phyloP scores from a whole-genome alignment of 768 basidiomycete species.

The Russula compacta region DNA sequence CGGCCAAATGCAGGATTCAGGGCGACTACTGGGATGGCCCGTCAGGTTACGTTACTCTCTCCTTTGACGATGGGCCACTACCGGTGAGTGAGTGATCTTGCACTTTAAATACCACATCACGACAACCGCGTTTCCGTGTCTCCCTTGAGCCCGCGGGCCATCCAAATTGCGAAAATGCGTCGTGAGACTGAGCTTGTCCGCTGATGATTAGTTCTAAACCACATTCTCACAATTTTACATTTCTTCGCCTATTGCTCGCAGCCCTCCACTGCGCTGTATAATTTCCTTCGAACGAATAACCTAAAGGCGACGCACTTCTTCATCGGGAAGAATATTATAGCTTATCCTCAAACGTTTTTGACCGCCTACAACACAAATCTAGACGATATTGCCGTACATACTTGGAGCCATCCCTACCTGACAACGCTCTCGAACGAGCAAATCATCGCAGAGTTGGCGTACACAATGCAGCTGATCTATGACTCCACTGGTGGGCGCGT shows the following conservation, averaged over 20 bases:
- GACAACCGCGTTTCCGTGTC: not conserved
- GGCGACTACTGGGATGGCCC: constrained; percentile 76
- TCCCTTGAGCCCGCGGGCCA: not conserved
- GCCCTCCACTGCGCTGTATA: constrained; percentile 39
- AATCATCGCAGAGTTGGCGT: constrained; percentile 41
- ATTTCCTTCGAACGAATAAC: constrained; percentile 59
- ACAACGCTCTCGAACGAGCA: constrained; percentile 38
- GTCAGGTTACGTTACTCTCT: constrained; percentile 49
- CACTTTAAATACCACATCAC: not conserved
- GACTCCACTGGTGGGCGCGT: constrained; percentile 38
- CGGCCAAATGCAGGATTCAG: constrained; percentile 42
- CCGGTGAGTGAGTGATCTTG: constrained; percentile 29
- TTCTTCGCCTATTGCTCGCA: constrained; percentile 1
- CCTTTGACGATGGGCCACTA: constrained; percentile 79
- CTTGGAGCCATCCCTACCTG: constrained; percentile 42
- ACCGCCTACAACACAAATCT: constrained; percentile 35
- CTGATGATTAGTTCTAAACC: not conserved
- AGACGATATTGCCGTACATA: constrained; percentile 35
- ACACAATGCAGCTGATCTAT: constrained; percentile 45
- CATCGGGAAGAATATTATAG: constrained; percentile 72
- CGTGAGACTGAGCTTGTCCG: not conserved
- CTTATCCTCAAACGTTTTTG: constrained; percentile 46
- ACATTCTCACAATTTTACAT: constrained; percentile 1
- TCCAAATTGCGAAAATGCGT: not conserved
- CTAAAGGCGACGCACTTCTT: constrained; percentile 79